Evolutionary conservation across 176 grass and related monocot species (phyloP).

Genomic region (Lolium multiflorum): DNA sequence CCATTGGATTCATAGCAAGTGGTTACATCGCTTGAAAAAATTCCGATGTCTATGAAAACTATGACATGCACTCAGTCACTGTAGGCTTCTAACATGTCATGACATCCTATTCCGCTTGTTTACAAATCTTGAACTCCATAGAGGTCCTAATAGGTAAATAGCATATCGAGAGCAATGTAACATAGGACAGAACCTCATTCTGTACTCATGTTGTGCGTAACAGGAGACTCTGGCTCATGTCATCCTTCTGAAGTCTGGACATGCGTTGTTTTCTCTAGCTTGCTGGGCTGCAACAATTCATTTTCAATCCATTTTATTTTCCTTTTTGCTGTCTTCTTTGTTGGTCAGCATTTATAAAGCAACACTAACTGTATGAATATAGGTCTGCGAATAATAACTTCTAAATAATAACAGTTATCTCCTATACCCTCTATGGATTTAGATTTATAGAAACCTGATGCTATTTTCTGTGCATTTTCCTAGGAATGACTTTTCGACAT

Average conservation of each 20-base stretch:
- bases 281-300: not conserved
- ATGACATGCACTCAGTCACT: not conserved
- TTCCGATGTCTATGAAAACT: not conserved
- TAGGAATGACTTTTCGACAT: constrained; percentile 94
- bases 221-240: not conserved
- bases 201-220: not conserved
- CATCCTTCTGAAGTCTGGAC: constrained; percentile 5
- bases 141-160: not conserved
- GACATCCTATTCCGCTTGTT: not conserved
- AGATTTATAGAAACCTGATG: constrained; percentile 25
- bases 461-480: constrained; percentile 22
- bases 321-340: not conserved
- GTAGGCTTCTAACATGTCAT: not conserved
- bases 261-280: constrained; percentile 6
- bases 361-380: constrained; percentile 8
- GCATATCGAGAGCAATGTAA: constrained; percentile 19
- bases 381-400: not conserved
- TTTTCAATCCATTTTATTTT: constrained; percentile 9
- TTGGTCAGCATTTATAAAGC: constrained; percentile 3
- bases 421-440: not conserved
- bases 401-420: not conserved
- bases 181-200: constrained; percentile 5
- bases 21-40: not conserved
- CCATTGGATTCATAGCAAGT: not conserved
- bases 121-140: not conserved